Conservation (phyloP, 2,329 filamentous ascomycete species). For the Paecilomyces niveus region DNA sequence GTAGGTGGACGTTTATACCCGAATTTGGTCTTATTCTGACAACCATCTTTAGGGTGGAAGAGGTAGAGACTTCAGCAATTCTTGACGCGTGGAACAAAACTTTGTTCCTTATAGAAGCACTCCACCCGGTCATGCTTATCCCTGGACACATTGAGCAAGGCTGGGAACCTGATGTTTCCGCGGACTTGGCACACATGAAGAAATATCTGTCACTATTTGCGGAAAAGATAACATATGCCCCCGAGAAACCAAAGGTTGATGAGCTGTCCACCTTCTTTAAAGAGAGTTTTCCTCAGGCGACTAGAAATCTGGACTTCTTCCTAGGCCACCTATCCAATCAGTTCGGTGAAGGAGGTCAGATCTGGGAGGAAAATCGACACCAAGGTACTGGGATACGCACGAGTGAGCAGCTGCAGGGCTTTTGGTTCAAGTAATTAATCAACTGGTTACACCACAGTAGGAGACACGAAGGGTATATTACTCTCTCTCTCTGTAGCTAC, state of each 20-base stretch:
- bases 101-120: conserved; percentile 17
- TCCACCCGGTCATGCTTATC: conserved; percentile 21
- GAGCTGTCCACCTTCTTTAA: conserved; percentile 24
- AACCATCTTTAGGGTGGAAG: conserved; percentile 14
- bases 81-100: conserved; percentile 18
- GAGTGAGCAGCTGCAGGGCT: conserved; percentile 9
- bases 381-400: conserved; percentile 13
- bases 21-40: not conserved
- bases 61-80: conserved; percentile 18
- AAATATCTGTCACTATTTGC: conserved; percentile 22
- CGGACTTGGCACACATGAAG: conserved; percentile 21
- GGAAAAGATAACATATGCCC: conserved; percentile 20
- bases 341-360: conserved; percentile 22
- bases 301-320: conserved; percentile 28
- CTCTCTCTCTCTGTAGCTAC: no score
- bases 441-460: no score
- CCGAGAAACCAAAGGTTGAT: conserved; percentile 16
- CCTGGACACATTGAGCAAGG: conserved; percentile 20
- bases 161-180: conserved; percentile 18
- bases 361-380: conserved; percentile 27
- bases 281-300: conserved; percentile 19
- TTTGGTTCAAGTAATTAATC: conserved; percentile 7
- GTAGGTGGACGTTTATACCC: conserved; percentile 1
- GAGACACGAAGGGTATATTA: no score
- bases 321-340: conserved; percentile 25